Evolutionary conservation across 2,329 filamentous ascomycete species (phyloP), one percentile per base, ranked within the genome.

Genomic region (Claviceps sp.): DNA sequence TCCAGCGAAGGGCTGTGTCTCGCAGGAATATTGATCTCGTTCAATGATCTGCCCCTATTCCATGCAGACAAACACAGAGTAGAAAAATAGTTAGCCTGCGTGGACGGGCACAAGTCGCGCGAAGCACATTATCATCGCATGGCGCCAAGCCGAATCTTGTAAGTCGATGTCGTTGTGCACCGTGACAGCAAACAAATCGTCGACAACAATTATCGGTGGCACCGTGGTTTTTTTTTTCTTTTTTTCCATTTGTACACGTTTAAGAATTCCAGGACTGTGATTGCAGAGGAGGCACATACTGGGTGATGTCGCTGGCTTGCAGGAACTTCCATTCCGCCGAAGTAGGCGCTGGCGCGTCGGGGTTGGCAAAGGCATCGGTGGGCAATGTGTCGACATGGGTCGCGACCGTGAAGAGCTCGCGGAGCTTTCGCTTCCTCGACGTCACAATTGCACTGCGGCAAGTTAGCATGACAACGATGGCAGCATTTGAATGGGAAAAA

Each of bases 391-490:
- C 74, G 64, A 76, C 70, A 68, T 83, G 80, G 68, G 85, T 85
- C 74, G 86, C 83, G 77, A 86, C 80, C 61, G 79, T 77, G 74
- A 86, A 95, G 62, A 95, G 79, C 73, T 93, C 86, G 68, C 85
- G 84, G 67, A 95, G 78, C 77, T 94, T 94, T 70, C 88, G 83
- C 80, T 94, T 93, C 71, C 87, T 85, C 77, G 86, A 88, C 70
- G 77, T 78, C 76, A 86, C 80, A 78, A 85, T 83, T 78, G 78
- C 76, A 71, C 82, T 85, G 65, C 54, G 59, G 55, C 56, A 23
- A 42, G 64, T 79, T 56, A 80, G 68, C 62, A 75, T 52, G 53
- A 54, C 62, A 49, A 70, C 71, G 69, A 61, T 60, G 51, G 64
- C 58, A 77, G 71, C 66, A 59, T 68, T 66, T 59, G 63, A 60